Conservation (phyloP, 768 basidiomycete genomes). For the Roridomyces roridus region DNA sequence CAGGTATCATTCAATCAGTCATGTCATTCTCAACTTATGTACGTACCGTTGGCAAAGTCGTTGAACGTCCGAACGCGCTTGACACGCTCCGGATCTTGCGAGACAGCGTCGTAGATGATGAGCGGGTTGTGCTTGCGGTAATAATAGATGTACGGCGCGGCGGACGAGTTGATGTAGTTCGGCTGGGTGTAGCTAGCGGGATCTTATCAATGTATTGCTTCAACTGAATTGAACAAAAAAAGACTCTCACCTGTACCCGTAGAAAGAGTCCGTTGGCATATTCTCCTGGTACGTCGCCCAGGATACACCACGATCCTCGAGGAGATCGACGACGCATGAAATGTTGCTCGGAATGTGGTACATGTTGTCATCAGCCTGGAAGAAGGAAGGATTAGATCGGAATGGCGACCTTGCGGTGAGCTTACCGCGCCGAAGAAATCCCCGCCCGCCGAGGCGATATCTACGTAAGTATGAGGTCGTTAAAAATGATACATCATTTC, state of each 20-base stretch:
- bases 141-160: constrained; percentile 53
- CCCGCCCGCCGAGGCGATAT: constrained; percentile 53
- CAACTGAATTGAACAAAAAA: constrained; percentile 4
- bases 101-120: constrained; percentile 58
- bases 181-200: constrained; percentile 39
- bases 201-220: constrained; percentile 31
- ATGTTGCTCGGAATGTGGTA: constrained; percentile 50
- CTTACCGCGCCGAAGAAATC: constrained; percentile 60
- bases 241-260: constrained; percentile 41
- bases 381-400: too few species aligned
- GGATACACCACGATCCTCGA: constrained; percentile 60
- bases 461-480: not conserved
- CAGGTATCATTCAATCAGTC: too few species aligned
- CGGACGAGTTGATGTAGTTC: constrained; percentile 43
- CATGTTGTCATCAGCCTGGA: constrained; percentile 47
- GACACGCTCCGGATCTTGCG: constrained; percentile 45
- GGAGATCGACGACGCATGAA: constrained; percentile 63
- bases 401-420: too few species aligned
- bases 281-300: constrained; percentile 73
- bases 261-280: constrained; percentile 56
- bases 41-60: constrained; percentile 47
- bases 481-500: not conserved
- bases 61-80: constrained; percentile 64
- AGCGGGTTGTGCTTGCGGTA: constrained; percentile 63
- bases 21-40: too few species aligned